Evolutionary conservation across 208 protist species (phyloP).

Genomic region (Leishmania mexicana): DNA sequence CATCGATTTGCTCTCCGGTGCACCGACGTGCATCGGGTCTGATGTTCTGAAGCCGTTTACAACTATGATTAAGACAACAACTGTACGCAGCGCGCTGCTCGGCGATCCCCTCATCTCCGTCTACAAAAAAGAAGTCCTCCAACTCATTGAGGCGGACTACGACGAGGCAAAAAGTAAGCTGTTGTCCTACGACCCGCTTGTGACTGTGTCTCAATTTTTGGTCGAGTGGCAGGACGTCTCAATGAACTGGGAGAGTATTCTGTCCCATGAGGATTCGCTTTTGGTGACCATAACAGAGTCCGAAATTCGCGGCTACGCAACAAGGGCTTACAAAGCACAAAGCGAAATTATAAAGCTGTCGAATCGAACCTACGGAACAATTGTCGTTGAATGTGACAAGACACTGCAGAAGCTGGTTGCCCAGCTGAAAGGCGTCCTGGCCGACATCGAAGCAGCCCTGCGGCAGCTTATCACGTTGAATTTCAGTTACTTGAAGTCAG

Average conservation of each 20-base stretch:
- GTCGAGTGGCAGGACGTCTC: constrained; percentile 39
- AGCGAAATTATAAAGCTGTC: constrained; percentile 46
- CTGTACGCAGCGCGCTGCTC: constrained; percentile 13
- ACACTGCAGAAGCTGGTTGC: constrained; percentile 22
- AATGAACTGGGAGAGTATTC: constrained; percentile 18
- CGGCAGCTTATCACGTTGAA: constrained; percentile 34
- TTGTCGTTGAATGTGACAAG: constrained; percentile 45
- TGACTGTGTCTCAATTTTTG: constrained; percentile 39
- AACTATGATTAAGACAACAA: constrained; percentile 7
- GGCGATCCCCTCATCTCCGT: constrained; percentile 28
- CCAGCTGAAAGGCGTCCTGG: constrained; percentile 46
- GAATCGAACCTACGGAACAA: constrained; percentile 39
- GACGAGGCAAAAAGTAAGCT: constrained; percentile 38
- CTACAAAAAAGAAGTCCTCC: constrained; percentile 30
- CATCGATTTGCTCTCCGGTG: constrained; percentile 22
- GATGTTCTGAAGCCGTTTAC: constrained; percentile 20
- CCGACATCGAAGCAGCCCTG: constrained; percentile 42
- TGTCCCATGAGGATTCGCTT: constrained; percentile 7
- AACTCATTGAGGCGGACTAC: constrained; percentile 37
- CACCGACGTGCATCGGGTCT: constrained; percentile 33
- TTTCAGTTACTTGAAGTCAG: constrained; percentile 30
- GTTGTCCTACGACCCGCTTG: constrained; percentile 34
- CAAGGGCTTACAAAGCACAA: constrained; percentile 45
- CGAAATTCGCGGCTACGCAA: constrained; percentile 47
- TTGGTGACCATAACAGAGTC: constrained; percentile 37